These are phyloP conservation scores for Candida pseudoviswanathii DNA, from an alignment of 1,139 yeast genomes.

Conservation along the genomic window DNA sequence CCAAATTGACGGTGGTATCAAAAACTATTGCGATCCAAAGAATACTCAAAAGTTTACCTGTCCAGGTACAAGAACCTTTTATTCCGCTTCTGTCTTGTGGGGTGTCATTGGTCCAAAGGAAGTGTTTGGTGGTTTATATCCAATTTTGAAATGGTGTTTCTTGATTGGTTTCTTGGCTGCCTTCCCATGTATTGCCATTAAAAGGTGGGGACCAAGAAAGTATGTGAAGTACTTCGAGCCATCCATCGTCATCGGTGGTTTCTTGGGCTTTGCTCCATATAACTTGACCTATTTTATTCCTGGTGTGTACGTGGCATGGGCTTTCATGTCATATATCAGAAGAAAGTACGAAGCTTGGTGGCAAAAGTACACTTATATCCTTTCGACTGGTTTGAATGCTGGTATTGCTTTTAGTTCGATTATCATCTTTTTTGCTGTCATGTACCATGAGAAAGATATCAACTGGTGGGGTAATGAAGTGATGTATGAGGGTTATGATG, in stretches of 20 bases:
- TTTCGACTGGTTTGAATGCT: conserved; percentile 49
- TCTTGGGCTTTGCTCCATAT: conserved; percentile 47
- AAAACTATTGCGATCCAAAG: conserved; percentile 46
- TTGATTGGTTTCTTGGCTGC: conserved; percentile 55
- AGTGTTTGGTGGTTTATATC: conserved; percentile 51
- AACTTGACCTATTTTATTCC: conserved; percentile 49
- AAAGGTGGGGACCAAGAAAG: conserved; percentile 34
- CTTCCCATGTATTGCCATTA: conserved; percentile 42
- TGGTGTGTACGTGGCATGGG: conserved; percentile 54
- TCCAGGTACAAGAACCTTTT: conserved; percentile 51
- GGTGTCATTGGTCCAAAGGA: conserved; percentile 69
- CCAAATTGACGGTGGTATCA: conserved; percentile 45
- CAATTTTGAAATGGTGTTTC: conserved; percentile 53
- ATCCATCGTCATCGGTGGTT: conserved; percentile 43
- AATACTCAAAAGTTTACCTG: conserved; percentile 52
- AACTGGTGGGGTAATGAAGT: conserved; percentile 64
- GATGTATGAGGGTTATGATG: conserved; percentile 30
- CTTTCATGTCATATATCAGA: no score
- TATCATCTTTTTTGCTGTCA: conserved; percentile 55
- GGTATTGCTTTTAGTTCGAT: conserved; percentile 55
- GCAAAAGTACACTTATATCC: conserved; percentile 58
- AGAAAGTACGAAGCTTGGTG: conserved; percentile 51
- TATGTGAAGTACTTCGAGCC: conserved; percentile 42
- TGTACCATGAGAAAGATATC: conserved; percentile 38
- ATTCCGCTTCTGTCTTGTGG: conserved; percentile 61